Evolutionary conservation across 345 rosid genomes (phyloP).

Genomic region (Linum lewisii): DNA sequence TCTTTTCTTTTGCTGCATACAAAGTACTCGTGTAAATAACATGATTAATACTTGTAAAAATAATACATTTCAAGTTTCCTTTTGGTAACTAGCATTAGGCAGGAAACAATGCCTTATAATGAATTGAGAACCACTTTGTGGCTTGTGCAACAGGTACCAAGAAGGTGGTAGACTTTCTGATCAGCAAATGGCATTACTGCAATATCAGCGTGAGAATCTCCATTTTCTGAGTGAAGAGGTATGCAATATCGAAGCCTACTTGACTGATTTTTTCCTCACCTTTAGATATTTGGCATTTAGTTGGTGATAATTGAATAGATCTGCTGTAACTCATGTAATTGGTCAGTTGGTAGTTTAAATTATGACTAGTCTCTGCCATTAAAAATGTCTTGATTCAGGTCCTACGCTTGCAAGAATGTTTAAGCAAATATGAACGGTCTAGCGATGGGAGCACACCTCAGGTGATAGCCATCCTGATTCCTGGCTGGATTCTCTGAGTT

Average conservation of each 20-base stretch:
- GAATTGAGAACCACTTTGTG: conserved; percentile 12
- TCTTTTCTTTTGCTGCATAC: not conserved
- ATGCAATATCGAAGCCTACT: conserved; percentile 8
- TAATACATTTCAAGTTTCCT: too few species aligned
- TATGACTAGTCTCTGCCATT: not conserved
- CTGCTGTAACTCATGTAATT: conserved; percentile 4
- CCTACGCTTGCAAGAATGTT: conserved; percentile 78
- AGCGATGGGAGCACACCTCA: conserved; percentile 84
- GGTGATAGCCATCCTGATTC: conserved; percentile 30
- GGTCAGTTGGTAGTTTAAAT: conserved; percentile 2
- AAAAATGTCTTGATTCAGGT: conserved; percentile 32
- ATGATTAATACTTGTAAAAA: not conserved
- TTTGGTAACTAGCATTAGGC: not conserved
- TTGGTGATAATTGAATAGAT: not conserved
- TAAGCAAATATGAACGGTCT: conserved; percentile 84
- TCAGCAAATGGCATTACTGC: conserved; percentile 93
- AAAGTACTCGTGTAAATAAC: conserved; percentile 6
- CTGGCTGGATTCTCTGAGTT: not conserved
- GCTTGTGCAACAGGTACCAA: conserved; percentile 49
- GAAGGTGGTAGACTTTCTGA: conserved; percentile 89
- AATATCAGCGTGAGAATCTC: conserved; percentile 94
- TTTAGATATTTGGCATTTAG: not conserved
- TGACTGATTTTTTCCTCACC: not conserved
- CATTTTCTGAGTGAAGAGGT: conserved; percentile 97
- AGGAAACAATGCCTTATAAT: not conserved